phyloP scores from a whole-genome alignment of 2,329 filamentous ascomycete species.

The Colletotrichum sp. region DNA sequence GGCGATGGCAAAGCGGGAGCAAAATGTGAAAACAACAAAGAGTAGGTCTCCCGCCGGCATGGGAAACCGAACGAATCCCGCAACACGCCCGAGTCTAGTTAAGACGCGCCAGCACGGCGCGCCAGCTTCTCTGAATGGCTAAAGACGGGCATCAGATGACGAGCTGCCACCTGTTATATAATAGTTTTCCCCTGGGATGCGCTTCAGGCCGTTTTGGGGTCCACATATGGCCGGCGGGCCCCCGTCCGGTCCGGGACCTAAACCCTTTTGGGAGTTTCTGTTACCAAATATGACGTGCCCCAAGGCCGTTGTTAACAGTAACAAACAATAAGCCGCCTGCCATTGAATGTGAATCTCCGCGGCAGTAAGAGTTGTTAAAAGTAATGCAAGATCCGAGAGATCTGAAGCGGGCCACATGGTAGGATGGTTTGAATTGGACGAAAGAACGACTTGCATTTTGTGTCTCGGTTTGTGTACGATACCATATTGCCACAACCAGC shows the following conservation, averaged over 20 bases:
- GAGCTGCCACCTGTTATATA: conserved; percentile 18
- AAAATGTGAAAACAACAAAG: neutral
- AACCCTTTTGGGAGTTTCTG: conserved; percentile 26
- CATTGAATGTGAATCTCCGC: conserved; percentile 30
- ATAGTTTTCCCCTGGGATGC: neutral
- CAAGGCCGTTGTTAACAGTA: conserved; percentile 1
- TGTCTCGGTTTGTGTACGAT: neutral
- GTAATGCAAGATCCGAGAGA: neutral
- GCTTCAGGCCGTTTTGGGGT: neutral
- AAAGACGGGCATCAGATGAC: neutral
- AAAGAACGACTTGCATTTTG: neutral
- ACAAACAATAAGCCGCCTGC: conserved; percentile 4
- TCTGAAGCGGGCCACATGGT: neutral
- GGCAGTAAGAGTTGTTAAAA: conserved; percentile 19
- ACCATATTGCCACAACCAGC: neutral
- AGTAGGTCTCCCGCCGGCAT: neutral
- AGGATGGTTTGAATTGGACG: neutral
- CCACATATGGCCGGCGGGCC: conserved; percentile 2
- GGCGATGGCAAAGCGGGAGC: neutral
- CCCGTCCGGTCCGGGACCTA: conserved; percentile 17
- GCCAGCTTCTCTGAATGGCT: neutral
- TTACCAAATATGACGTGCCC: conserved; percentile 30
- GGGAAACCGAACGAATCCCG: neutral
- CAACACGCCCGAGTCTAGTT: neutral
- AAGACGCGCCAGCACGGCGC: neutral